Conservation (phyloP, 139 green algal species). For the Chlorella sp. region DNA sequence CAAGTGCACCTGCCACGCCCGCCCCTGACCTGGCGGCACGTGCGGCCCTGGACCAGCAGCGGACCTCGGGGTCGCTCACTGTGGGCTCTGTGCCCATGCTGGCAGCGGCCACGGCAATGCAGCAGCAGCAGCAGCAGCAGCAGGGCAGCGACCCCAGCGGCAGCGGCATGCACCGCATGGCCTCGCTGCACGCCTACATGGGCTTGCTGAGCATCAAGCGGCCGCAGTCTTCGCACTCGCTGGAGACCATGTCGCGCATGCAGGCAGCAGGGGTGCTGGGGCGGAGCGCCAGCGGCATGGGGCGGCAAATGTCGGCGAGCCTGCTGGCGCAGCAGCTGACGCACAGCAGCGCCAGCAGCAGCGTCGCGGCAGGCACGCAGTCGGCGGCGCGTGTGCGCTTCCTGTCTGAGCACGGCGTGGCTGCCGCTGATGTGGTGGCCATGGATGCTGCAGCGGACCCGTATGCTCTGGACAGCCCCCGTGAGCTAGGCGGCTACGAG, state of each 20-base stretch:
- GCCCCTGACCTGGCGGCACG: neutral
- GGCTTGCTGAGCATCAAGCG: slow-evolving; percentile 35
- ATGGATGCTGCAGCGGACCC: neutral
- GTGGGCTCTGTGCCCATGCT: neutral
- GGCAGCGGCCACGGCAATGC: neutral
- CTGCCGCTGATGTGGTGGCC: neutral
- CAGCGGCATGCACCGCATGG: slow-evolving; percentile 24
- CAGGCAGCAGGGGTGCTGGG: neutral
- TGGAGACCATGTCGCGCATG: neutral
- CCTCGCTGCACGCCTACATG: slow-evolving; percentile 47
- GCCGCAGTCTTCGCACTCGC: neutral
- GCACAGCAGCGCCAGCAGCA: slow-evolving; percentile 4
- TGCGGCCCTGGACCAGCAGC: neutral
- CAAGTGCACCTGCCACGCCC: slow-evolving; percentile 6
- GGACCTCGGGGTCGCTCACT: neutral
- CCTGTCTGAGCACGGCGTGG: neutral
- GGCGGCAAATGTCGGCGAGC: slow-evolving; percentile 7
- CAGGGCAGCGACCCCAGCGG: neutral
- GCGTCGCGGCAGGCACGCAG: neutral
- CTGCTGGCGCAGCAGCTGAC: slow-evolving; percentile 1
- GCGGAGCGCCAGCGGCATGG: too few relatives aligned
- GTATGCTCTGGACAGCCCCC: neutral
- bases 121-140: slow-evolving; percentile 3
- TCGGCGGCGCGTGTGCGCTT: slow-evolving; percentile 19
- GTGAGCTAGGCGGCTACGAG: neutral